Percentiles rank a stretch among this genome's conserved stretches.
Conservation (phyloP, 495 filamentous ascomycete species). For the Glutinoglossum americanum region DNA sequence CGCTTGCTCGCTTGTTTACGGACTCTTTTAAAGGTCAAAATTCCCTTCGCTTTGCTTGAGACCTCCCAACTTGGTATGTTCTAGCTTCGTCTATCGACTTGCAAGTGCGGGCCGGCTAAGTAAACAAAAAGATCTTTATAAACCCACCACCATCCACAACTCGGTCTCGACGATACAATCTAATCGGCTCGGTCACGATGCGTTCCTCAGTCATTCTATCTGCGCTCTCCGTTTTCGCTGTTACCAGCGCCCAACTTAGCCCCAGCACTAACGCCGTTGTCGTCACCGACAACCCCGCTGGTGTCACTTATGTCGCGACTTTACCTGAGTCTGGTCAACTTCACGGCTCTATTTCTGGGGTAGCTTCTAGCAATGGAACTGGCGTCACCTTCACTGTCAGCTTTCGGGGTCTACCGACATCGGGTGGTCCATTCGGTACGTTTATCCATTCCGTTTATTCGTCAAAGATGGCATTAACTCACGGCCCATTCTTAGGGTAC, state of each 20-base stretch:
- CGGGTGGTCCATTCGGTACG: constrained; percentile 51
- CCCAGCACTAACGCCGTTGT: constrained; percentile 30
- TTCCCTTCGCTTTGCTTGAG: not conserved
- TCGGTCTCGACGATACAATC: not conserved
- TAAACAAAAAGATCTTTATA: too few species aligned
- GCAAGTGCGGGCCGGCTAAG: too few species aligned
- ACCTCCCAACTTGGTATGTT: not conserved
- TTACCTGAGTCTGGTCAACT: constrained; percentile 37
- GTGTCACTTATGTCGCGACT: constrained; percentile 33
- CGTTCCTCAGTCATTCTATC: constrained; percentile 17
- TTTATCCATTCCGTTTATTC: constrained; percentile 5
- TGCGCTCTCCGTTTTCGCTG: constrained; percentile 20
- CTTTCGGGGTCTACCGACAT: constrained; percentile 42
- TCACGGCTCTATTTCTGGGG: constrained; percentile 37
- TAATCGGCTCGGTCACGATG: constrained; percentile 15
- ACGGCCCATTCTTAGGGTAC: constrained; percentile 32
- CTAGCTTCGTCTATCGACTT: not conserved
- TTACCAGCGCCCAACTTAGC: constrained; percentile 21
- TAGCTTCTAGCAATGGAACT: constrained; percentile 28
- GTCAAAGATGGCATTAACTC: not conserved
- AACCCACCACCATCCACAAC: not conserved
- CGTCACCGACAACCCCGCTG: constrained; percentile 38
- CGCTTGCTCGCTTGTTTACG: too few species aligned
- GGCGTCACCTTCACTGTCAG: constrained; percentile 41
- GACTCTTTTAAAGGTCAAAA: too few species aligned